Base-by-base conservation (phyloP, 2,329 filamentous ascomycete genomes). In the Elsinoe fawcettii region DNA sequence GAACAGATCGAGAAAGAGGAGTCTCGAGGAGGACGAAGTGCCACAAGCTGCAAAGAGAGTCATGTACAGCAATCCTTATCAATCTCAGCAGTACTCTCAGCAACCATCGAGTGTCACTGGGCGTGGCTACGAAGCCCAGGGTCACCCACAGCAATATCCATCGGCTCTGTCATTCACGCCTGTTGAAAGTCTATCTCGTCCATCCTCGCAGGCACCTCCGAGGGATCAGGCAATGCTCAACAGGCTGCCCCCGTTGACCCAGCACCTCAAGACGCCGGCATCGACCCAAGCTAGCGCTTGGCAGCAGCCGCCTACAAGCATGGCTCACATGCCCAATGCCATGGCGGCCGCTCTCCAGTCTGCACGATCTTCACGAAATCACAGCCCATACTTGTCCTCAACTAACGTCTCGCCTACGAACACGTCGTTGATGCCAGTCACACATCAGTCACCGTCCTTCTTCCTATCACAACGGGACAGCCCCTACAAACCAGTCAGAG, bases 381-480 rank as follows among this genome's bases (percentile, higher is more conserved):
- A 78, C 54, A 80, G 76, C 58, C 77, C 79, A 0, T 80, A 73
- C 58, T 70, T 69, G 2, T 75, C 75, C 5, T 85, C 84, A 32
- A 77, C 75, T 18, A 75, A 73, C 8, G 77, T 78, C 0, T 92
- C 88, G 1, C 90, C 89, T 0, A 83, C 86, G n/a, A 80, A 79
- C n/a, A 81, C 84, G 9, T 80, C 83, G 55, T 82, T 66, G 30
- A 66, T 68, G 36, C 66, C 66, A 41, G 61, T 66, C 5, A 82
- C 83, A 44, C 86, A 88, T 30, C 81, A 93, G 62, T 97, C 93
- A 30, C 92, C 92, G 0, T 91, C 88, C 9, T 83, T 89, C 66
- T 95, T 95, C 71, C 77, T 96, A 36, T 87, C 88, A 66, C 89
- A 96, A 69, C 83, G 93, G 58, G 85, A 88, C 61, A 97, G 92